Evolutionary conservation across 2,329 filamentous ascomycete genomes (phyloP), one percentile per base, ranked within the genome.

Genomic region (Hypoxylon sp.): DNA sequence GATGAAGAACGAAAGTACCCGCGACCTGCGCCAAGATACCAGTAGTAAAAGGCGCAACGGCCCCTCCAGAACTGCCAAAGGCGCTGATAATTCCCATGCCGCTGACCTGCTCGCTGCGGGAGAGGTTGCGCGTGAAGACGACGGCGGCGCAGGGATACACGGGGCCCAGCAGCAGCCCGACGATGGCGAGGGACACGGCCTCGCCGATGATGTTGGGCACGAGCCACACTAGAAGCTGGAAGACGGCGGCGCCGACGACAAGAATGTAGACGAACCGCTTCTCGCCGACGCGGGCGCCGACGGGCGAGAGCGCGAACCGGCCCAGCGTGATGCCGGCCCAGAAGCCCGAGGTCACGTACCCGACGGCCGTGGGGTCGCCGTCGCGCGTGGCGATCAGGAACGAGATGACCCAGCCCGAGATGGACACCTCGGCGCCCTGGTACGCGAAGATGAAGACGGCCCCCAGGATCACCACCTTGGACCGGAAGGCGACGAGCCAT

Each of bases 381-480:
- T 87, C 80, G 37, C 92, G 88, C 65, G 88, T 85, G 51, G 85
- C 84, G 76, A 95, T 93, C 39, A 96, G 80, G 79, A 94, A 96
- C 2, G 90, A 93, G 65, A 94, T 93, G 50, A 94, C 89, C 93
- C 92, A 96, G 55, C 92, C 92, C 0, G 90, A 92, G 67, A 94
- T 91, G 13, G 89, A 89, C 15, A 96, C 92, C 77, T 96, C 92
- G 34, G 91, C 90, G 32, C 92, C 92, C 77, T 95, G 91, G 76
- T 97, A 96, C 24, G 89, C 87, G 75, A 96, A 95, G 75, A 95
- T 91, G 80, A 95, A 95, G 8, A 92, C 76, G 0, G 92, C 89
- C 2, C 91, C 91, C 0, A 95, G 82, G 1, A 95, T 77, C 0
- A 93, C 91, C 4, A 88, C 83, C 30, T 85, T 74, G 79, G 82